Conservation (phyloP, 352 stramenopile species). For the Pythium rishiriense region DNA sequence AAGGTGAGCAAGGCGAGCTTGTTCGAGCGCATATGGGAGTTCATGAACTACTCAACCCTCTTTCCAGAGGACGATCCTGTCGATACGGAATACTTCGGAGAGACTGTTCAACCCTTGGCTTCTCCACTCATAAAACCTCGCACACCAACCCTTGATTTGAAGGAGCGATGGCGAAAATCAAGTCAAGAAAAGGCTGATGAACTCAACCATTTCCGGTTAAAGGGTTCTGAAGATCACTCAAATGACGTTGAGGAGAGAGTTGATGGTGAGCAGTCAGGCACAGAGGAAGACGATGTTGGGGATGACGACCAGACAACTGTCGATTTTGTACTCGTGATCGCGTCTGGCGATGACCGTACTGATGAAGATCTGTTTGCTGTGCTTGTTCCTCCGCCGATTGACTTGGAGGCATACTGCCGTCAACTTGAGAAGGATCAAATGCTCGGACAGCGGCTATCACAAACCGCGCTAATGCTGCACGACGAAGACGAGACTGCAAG, state of each 20-base stretch:
- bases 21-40: constrained; percentile 85
- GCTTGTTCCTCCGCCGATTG: constrained; percentile 76
- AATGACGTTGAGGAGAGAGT: constrained; percentile 3
- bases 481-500: constrained; percentile 19
- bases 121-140: constrained; percentile 53
- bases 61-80: constrained; percentile 68
- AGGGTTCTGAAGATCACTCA: not conserved
- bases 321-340: constrained; percentile 85
- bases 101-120: constrained; percentile 39
- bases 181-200: constrained; percentile 23
- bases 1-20: constrained; percentile 81
- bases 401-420: constrained; percentile 76
- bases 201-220: constrained; percentile 22
- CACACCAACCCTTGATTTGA: constrained; percentile 15
- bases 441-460: constrained; percentile 18
- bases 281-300: not conserved
- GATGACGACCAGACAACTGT: constrained; percentile 32
- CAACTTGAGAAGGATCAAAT: constrained; percentile 76
- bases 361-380: constrained; percentile 85
- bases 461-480: constrained; percentile 18
- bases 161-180: constrained; percentile 24
- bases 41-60: constrained; percentile 71
- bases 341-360: constrained; percentile 76
- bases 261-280: constrained; percentile 7
- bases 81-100: constrained; percentile 73